These are phyloP conservation scores for Arthromyces matolae DNA, from an alignment of 768 basidiomycete species.

Conservation along the genomic window DNA sequence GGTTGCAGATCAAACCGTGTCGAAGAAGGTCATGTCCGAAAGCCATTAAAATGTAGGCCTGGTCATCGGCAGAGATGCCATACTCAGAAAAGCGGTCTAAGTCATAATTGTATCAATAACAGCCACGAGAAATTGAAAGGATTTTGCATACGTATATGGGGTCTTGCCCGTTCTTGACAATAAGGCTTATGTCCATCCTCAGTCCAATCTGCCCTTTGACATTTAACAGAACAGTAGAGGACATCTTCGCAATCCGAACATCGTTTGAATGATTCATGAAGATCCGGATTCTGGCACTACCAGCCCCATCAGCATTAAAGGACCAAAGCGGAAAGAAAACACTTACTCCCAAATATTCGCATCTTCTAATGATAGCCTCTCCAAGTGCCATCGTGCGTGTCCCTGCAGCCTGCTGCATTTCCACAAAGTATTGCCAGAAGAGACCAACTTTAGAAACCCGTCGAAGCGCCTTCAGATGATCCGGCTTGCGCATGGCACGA, in stretches of 20 bases:
- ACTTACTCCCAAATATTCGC: not conserved
- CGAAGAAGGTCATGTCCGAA: not conserved
- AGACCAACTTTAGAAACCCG: not conserved
- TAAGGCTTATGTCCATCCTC: not conserved
- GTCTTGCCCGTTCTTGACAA: not conserved
- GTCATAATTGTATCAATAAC: not conserved
- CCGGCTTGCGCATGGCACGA: not conserved
- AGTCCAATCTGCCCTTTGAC: not conserved
- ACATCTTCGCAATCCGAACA: not conserved
- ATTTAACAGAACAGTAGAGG: not conserved
- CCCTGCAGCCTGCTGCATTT: too few relatives aligned
- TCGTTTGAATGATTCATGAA: not conserved
- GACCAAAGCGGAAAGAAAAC: not conserved
- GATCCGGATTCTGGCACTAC: not conserved
- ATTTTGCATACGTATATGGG: not conserved
- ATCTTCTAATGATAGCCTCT: not conserved
- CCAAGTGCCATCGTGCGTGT: too few relatives aligned
- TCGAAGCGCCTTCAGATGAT: not conserved
- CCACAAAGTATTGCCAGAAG: too few relatives aligned
- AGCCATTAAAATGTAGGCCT: too few relatives aligned
- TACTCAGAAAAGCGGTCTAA: not conserved
- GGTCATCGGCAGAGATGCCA: too few relatives aligned
- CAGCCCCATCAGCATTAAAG: not conserved
- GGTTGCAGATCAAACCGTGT: not conserved
- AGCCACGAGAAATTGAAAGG: not conserved